phyloP scores from a whole-genome alignment of 2,329 filamentous ascomycete genomes.

The Dactylellina parvicollis region DNA sequence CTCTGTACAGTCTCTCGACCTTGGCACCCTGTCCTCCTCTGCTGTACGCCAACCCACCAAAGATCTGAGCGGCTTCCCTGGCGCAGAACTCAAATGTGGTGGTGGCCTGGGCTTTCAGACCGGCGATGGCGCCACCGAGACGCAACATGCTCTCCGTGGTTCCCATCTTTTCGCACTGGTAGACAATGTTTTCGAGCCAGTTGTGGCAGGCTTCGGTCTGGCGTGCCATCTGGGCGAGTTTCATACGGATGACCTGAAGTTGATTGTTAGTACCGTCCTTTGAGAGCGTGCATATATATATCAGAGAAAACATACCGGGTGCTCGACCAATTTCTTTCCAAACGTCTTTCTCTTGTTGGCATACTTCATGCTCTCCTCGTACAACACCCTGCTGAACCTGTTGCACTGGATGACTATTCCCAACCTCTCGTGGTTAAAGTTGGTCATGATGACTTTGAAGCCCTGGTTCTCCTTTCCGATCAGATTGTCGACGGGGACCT shows the following conservation, averaged over 20 bases:
- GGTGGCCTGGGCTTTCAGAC: constrained; percentile 92
- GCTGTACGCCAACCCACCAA: constrained; percentile 90
- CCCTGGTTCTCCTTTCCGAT: constrained; percentile 98
- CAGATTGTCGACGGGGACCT: constrained; percentile 98
- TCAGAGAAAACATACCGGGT: constrained; percentile 66
- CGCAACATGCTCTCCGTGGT: constrained; percentile 96
- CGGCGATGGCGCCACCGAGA: constrained; percentile 91
- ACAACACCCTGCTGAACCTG: constrained; percentile 95
- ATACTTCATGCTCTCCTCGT: constrained; percentile 95
- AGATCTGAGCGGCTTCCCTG: constrained; percentile 95
- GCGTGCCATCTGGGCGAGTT: constrained; percentile 96
- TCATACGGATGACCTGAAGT: constrained; percentile 84
- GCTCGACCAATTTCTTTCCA: constrained; percentile 94
- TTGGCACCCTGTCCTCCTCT: constrained; percentile 94
- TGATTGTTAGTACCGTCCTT: neutral
- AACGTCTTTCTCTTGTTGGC: constrained; percentile 97
- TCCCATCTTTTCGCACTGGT: constrained; percentile 90
- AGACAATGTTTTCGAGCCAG: constrained; percentile 96
- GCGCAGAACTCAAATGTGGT: constrained; percentile 98
- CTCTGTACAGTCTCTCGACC: constrained; percentile 91
- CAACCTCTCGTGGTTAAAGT: constrained; percentile 99
- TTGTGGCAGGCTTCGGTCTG: constrained; percentile 97
- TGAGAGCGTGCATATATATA: too few relatives aligned
- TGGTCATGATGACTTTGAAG: constrained; percentile 97
- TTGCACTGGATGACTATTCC: constrained; percentile 98